Percentiles rank a stretch among this genome's conserved stretches.
Evolutionary conservation across 768 basidiomycete species (phyloP).

Genomic region (Cystobasidium ongulense): DNA sequence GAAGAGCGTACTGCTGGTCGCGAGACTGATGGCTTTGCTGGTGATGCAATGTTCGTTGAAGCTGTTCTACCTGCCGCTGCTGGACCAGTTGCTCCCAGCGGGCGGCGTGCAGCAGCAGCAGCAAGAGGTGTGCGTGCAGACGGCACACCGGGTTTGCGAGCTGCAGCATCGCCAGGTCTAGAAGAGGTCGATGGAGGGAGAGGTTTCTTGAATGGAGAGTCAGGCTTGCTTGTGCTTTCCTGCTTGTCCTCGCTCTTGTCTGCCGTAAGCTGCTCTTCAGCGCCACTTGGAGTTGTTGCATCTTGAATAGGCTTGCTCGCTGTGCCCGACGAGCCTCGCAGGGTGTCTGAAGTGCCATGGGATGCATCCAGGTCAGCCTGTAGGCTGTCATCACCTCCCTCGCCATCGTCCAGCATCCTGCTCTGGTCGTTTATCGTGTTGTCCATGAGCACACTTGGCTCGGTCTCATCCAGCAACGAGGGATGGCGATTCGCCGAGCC

Average conservation of each 20-base stretch:
- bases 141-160: not conserved
- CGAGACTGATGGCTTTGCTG: not conserved
- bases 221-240: not conserved
- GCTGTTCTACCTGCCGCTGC: conserved; percentile 3
- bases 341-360: not conserved
- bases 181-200: not conserved
- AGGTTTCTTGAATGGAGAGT: not conserved
- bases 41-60: not conserved
- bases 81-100: not conserved
- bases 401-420: not conserved
- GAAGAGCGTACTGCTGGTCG: not conserved
- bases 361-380: not conserved
- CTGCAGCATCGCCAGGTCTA: not conserved
- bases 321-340: not conserved
- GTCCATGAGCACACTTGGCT: conserved; percentile 1
- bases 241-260: not conserved
- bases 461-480: conserved; percentile 5
- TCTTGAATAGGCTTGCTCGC: not conserved
- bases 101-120: not conserved
- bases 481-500: not conserved
- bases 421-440: not conserved
- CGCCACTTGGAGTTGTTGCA: not conserved
- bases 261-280: not conserved
- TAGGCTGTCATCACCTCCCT: not conserved
- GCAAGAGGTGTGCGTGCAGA: not conserved